Evolutionary conservation across 2,329 filamentous ascomycete genomes (phyloP).

Genomic region (Fusarium gaditjirri): DNA sequence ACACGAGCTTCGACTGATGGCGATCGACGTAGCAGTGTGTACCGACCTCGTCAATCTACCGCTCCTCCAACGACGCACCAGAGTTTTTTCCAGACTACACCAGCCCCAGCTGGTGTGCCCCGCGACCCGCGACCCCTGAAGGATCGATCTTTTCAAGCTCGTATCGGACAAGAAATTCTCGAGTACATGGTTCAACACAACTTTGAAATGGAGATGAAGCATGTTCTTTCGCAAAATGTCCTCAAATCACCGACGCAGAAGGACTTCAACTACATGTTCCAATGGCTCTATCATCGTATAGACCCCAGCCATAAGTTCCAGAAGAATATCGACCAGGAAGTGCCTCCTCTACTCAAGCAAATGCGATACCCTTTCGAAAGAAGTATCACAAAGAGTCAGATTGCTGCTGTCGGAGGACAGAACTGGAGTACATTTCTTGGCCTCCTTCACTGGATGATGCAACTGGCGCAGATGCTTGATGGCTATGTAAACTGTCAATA

Average conservation of each 20-base stretch:
- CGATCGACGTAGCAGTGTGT: conserved; percentile 82
- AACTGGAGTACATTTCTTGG: conserved; percentile 97
- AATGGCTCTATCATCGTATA: conserved; percentile 96
- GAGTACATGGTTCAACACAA: conserved; percentile 94
- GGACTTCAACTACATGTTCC: conserved; percentile 97
- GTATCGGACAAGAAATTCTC: conserved; percentile 87
- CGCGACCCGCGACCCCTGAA: conserved; percentile 87
- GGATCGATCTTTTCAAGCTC: conserved; percentile 81
- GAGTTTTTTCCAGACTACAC: conserved; percentile 93
- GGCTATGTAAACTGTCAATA: conserved; percentile 81
- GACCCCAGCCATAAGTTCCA: conserved; percentile 94
- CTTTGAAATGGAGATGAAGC: conserved; percentile 98
- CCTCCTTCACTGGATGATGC: conserved; percentile 99
- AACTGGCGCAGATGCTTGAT: conserved; percentile 93
- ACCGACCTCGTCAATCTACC: conserved; percentile 75
- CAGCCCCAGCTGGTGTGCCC: conserved; percentile 82
- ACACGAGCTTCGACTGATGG: conserved; percentile 60
- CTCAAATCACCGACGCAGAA: conserved; percentile 96
- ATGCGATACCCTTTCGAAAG: conserved; percentile 94
- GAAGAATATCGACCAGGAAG: conserved; percentile 95
- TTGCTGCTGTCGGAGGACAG: conserved; percentile 92
- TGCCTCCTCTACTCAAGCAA: conserved; percentile 91
- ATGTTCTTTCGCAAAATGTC: conserved; percentile 88
- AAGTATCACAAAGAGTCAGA: conserved; percentile 95
- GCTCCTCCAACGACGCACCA: conserved; percentile 78